Evolutionary conservation across 2,329 filamentous ascomycete species (phyloP).

Genomic region (Xylaria sp.): DNA sequence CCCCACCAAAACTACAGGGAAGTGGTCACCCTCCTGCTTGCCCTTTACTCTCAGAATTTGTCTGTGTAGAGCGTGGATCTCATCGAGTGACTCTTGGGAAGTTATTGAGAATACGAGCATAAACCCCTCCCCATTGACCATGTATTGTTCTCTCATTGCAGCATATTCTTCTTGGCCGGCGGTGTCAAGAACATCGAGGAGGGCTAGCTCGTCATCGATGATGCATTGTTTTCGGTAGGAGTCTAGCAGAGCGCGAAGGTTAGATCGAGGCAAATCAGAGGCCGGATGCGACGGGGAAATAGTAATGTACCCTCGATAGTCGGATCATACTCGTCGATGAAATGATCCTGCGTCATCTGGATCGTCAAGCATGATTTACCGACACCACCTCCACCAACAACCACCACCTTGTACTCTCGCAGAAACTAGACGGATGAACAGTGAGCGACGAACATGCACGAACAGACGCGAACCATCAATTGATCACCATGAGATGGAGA

Average conservation of each 20-base stretch:
- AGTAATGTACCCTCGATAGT: slow-evolving; percentile 87
- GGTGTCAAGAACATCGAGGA: slow-evolving; percentile 97
- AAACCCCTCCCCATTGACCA: slow-evolving; percentile 98
- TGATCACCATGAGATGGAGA: not conserved
- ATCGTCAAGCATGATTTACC: slow-evolving; percentile 99
- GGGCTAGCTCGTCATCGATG: slow-evolving; percentile 96
- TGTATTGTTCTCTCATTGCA: slow-evolving; percentile 99
- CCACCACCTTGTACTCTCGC: slow-evolving; percentile 93
- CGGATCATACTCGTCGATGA: slow-evolving; percentile 99
- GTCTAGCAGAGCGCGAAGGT: slow-evolving; percentile 60
- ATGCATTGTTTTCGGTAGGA: slow-evolving; percentile 99
- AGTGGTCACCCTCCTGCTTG: slow-evolving; percentile 80
- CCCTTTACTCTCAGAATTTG: slow-evolving; percentile 98
- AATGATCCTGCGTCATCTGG: slow-evolving; percentile 93
- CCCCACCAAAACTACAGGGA: slow-evolving; percentile 97
- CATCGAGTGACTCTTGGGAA: slow-evolving; percentile 95
- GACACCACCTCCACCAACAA: slow-evolving; percentile 96
- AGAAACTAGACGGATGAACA: slow-evolving; percentile 64
- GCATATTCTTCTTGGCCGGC: slow-evolving; percentile 99
- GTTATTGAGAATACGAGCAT: slow-evolving; percentile 98
- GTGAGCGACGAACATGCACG: slow-evolving; percentile 28
- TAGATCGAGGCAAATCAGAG: slow-evolving; percentile 26
- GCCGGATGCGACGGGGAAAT: not conserved
- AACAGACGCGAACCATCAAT: not conserved
- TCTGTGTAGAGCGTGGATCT: slow-evolving; percentile 98